Evolutionary conservation across 2,329 filamentous ascomycete species (phyloP).

Genomic region (Verticillium nonalfalfae): DNA sequence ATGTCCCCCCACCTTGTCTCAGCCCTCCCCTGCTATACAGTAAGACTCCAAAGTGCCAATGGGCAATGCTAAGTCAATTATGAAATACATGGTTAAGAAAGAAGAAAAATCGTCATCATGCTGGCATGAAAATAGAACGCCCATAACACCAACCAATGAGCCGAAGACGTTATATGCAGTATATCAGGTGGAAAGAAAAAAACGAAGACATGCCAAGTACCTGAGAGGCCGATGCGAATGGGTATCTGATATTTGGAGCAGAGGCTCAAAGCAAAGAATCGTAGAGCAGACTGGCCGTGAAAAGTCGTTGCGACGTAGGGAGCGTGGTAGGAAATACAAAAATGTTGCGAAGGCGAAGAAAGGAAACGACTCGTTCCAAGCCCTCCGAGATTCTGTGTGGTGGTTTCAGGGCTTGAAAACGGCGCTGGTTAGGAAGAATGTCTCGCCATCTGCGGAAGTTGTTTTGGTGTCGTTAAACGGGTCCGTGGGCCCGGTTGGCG

Average conservation of each 20-base stretch:
- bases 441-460: slow-evolving; percentile 2
- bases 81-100: neutral
- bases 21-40: neutral
- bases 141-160: neutral
- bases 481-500: slow-evolving; percentile 12
- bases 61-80: neutral
- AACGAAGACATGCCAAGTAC: neutral
- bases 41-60: neutral
- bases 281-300: neutral
- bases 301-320: neutral
- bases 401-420: slow-evolving; percentile 11
- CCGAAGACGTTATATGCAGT: neutral
- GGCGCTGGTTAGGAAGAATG: slow-evolving; percentile 13
- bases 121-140: neutral
- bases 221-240: neutral
- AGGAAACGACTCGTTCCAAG: neutral
- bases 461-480: slow-evolving; percentile 9
- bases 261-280: neutral
- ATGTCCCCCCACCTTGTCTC: neutral
- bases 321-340: neutral
- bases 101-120: neutral
- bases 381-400: neutral
- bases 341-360: neutral
- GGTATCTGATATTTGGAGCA: neutral
- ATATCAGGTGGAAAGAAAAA: neutral